A percentile compares a stretch with the other conserved stretches of the same genome.
phyloP scores from a whole-genome alignment of 1,284 basidiomycete genomes.

The Xerocomus cyaneibrunnescens region DNA sequence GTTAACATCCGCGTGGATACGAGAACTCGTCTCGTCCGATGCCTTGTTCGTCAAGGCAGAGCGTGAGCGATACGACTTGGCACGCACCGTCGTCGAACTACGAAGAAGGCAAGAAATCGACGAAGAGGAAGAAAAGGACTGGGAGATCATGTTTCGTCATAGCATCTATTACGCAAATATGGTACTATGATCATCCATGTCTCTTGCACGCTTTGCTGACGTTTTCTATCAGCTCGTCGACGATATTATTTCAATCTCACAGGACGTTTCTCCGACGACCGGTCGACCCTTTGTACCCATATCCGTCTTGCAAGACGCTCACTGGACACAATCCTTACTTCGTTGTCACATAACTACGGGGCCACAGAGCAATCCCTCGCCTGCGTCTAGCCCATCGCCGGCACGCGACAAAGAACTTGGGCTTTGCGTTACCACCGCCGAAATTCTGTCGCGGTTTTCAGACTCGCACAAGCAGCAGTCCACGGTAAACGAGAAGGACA shows the following conservation, averaged over 20 bases:
- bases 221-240: slow-evolving; percentile 58
- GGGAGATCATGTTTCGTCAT: slow-evolving; percentile 69
- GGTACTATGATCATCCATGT: slow-evolving; percentile 42
- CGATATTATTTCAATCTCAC: slow-evolving; percentile 71
- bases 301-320: slow-evolving; percentile 67
- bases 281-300: slow-evolving; percentile 69
- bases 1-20: slow-evolving; percentile 69
- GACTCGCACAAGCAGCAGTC: slow-evolving; percentile 15
- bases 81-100: slow-evolving; percentile 74
- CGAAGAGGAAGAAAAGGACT: slow-evolving; percentile 61
- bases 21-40: slow-evolving; percentile 76
- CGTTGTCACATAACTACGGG: slow-evolving; percentile 55
- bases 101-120: slow-evolving; percentile 52
- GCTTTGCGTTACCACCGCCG: slow-evolving; percentile 49
- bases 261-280: slow-evolving; percentile 71
- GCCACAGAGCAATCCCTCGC: slow-evolving; percentile 29
- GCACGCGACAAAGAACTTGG: slow-evolving; percentile 61
- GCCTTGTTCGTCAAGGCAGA: slow-evolving; percentile 81
- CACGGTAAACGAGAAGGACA: slow-evolving; percentile 30
- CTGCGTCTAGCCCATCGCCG: slow-evolving; percentile 40
- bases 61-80: slow-evolving; percentile 78
- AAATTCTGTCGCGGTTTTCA: slow-evolving; percentile 43
- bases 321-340: slow-evolving; percentile 72
- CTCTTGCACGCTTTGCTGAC: slow-evolving; percentile 8
- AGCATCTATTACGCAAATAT: slow-evolving; percentile 91